Evolutionary conservation across 1,139 yeast genomes (phyloP), one percentile per base, ranked within the genome.

Genomic region (Magnusiomyces paraingens): DNA sequence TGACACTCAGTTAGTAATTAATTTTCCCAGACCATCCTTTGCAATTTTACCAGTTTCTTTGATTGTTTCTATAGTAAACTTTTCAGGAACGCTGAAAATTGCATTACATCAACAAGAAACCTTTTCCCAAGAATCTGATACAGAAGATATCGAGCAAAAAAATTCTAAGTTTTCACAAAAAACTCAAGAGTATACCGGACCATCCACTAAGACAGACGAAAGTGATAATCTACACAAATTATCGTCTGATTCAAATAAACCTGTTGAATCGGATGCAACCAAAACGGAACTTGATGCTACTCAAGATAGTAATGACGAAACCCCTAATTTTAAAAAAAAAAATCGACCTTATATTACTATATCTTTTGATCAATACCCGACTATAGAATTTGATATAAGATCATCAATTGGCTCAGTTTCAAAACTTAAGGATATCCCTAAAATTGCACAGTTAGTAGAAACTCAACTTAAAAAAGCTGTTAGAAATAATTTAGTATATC

Each of bases 351-450:
- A 89, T 11, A 71, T 93, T 55, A 84, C 91, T 76, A 84, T 93
- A 66, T 87, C 95, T 21, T 91, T 94, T 67, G 80, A 91, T 1
- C 96, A 96, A 90, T 66, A 93, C 88, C 69, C 73, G 91, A 55
- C 74, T 94, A 15, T 46, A 58, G 97, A 93, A 65, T 89, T 93
- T 68, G 83, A 86, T 36, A 84, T 90, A 26, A 84, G 84, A 62
- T 88, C 96, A 0, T 72, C 91, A 49, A 89, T 94, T 52, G 99
- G 99, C 0, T 86, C 97, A 0, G 76, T 96, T 51, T 91, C 98
- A 0, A 85, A 93, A 66, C 74, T 94, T 42, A 96, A 91, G 69
- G 93, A 94, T 64, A 90, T 93, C 14, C 98, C 99, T 10, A 90
- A 93, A 65, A 83, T 94, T 42, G 83, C 96, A 8, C 83, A 89